phyloP scores from a whole-genome alignment of 306 rosid genomes.

The Sechiopsis laciniata region DNA sequence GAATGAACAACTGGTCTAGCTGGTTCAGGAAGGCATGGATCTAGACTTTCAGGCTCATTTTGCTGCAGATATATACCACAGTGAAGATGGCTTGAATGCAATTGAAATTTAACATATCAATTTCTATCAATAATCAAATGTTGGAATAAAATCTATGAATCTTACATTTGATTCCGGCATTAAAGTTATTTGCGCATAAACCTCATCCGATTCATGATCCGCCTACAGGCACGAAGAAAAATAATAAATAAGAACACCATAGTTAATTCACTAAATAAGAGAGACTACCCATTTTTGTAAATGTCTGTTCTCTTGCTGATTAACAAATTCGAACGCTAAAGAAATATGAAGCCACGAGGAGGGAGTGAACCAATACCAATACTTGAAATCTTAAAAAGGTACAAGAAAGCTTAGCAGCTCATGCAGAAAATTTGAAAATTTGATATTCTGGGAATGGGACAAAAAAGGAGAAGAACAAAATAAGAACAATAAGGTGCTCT shows the following conservation, averaged over 20 bases:
- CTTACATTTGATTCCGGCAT: conserved; percentile 73
- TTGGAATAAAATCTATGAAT: conserved; percentile 14
- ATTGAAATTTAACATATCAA: neutral
- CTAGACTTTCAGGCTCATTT: conserved; percentile 58
- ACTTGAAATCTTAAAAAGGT: conserved; percentile 6
- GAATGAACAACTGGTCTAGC: conserved; percentile 48
- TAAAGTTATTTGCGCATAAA: conserved; percentile 75
- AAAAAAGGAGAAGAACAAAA: neutral
- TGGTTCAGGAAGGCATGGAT: conserved; percentile 42
- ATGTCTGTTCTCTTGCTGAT: conserved; percentile 2
- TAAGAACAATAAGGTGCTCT: conserved; percentile 6
- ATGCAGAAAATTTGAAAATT: neutral
- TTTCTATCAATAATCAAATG: neutral
- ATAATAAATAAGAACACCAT: neutral
- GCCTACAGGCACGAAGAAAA: conserved; percentile 44
- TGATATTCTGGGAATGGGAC: conserved; percentile 7
- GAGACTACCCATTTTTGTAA: neutral
- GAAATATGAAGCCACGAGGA: no score
- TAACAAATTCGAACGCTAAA: neutral
- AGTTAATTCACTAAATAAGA: neutral
- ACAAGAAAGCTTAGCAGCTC: conserved; percentile 8
- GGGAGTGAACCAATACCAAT: no score
- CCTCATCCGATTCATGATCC: conserved; percentile 91
- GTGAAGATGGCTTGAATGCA: neutral
- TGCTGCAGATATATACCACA: conserved; percentile 36